Conservation (phyloP, 2,329 filamentous ascomycete species). For the Capronia epimyces region DNA sequence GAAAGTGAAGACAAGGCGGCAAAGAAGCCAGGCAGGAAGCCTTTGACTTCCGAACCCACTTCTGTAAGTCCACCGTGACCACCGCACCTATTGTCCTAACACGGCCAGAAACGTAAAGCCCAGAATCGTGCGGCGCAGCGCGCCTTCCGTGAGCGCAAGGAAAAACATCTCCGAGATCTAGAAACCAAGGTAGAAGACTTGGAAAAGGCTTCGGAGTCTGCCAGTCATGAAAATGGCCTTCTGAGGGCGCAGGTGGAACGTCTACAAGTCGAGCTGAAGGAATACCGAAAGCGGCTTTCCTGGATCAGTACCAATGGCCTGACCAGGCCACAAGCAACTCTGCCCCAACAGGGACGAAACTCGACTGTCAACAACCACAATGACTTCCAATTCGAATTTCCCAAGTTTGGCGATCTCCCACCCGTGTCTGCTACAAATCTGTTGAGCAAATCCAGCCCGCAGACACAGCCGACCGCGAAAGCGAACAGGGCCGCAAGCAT, state of each 20-base stretch:
- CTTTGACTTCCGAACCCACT: conserved; percentile 88
- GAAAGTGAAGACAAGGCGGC: conserved; percentile 78
- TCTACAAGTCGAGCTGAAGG: conserved; percentile 74
- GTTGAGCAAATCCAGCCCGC: conserved; percentile 10
- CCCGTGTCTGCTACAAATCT: conserved; percentile 18
- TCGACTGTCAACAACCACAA: conserved; percentile 58
- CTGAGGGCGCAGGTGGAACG: conserved; percentile 84
- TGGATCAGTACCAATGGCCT: conserved; percentile 50
- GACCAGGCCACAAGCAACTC: conserved; percentile 40
- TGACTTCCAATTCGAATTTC: conserved; percentile 93
- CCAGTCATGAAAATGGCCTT: conserved; percentile 78
- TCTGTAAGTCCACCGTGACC: conserved; percentile 62
- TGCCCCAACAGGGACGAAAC: conserved; percentile 40
- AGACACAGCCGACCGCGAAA: conserved; percentile 6
- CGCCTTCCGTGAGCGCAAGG: conserved; percentile 90
- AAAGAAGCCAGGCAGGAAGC: conserved; percentile 96
- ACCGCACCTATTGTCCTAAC: conserved; percentile 5
- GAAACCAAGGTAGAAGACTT: conserved; percentile 56
- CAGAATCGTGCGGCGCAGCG: conserved; percentile 90
- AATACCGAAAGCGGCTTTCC: conserved; percentile 83
- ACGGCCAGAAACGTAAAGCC: conserved; percentile 61
- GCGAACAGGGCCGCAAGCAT: conserved; percentile 8
- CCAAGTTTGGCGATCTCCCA: conserved; percentile 76
- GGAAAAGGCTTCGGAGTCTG: conserved; percentile 74
- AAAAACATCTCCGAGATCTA: conserved; percentile 59